Evolutionary conservation across 2,329 filamentous ascomycete species (phyloP).

Genomic region (Penicillium expansum): DNA sequence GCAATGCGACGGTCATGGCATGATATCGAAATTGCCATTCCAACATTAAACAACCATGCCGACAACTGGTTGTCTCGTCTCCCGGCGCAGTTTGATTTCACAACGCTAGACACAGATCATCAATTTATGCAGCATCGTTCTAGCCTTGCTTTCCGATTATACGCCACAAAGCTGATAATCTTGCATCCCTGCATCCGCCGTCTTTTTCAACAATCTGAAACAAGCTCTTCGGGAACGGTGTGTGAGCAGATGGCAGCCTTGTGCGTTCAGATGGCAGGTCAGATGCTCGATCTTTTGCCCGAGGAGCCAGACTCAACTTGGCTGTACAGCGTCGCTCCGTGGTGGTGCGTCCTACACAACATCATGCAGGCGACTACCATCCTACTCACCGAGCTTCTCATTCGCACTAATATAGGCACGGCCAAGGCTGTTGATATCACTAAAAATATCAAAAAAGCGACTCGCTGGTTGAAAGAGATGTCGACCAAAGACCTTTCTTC

Average conservation of each 20-base stretch:
- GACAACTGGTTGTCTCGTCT: constrained; percentile 42
- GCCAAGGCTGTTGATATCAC: constrained; percentile 28
- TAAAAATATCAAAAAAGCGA: constrained; percentile 33
- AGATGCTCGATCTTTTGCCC: constrained; percentile 37
- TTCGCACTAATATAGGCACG: constrained; percentile 32
- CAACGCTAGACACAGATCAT: constrained; percentile 24
- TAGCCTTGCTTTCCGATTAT: constrained; percentile 42
- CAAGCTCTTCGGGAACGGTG: constrained; percentile 27
- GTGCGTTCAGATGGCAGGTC: constrained; percentile 38
- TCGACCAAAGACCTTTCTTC: constrained; percentile 35
- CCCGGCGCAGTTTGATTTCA: constrained; percentile 38
- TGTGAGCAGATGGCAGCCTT: constrained; percentile 35
- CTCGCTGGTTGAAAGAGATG: constrained; percentile 38
- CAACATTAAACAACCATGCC: constrained; percentile 33
- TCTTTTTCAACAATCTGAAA: constrained; percentile 29
- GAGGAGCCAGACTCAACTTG: constrained; percentile 32
- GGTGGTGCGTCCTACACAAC: constrained; percentile 44
- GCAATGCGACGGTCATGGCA: constrained; percentile 35
- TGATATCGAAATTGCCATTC: constrained; percentile 39
- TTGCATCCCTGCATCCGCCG: constrained; percentile 45
- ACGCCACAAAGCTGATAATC: constrained; percentile 44
- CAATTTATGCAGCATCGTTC: constrained; percentile 35
- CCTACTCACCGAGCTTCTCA: constrained; percentile 39
- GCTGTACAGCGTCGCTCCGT: constrained; percentile 35
- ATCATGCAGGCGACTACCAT: constrained; percentile 42